Base-by-base conservation (phyloP, 306 rosid species). In the Prunus padus region DNA sequence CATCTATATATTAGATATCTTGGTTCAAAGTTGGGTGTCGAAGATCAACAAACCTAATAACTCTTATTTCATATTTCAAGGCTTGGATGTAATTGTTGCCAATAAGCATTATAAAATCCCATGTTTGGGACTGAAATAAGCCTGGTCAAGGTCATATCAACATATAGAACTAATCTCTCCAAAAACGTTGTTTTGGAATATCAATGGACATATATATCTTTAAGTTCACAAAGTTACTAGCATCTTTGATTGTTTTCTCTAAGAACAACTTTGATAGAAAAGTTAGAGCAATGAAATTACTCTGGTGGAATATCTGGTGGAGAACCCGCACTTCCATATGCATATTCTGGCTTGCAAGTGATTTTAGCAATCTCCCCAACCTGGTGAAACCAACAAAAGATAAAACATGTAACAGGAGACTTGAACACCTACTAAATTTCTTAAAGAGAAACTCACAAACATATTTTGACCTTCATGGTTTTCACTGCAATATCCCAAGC, bases 251-350 rank as follows among this genome's bases (percentile, higher is more conserved):
- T 57, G 22, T 25, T 40, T 40, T 31, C 33, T 42, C 52, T 33
- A 33, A 13, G 26, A n/a, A 16, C 16, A 33, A 49, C n/a, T 20
- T 44, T 4, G 12, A 45, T 1, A 19, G 55, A 42, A 26, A 26
- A 11, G 7, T 26, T 26, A 56, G 73, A 26, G 25, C 20, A 84
- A 75, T 10, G 71, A 50, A 33, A 66, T 68, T 94, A 92, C 97
- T 86, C 87, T 75, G 97, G 93, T 51, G 99, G 99, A 60, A 95
- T 95, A 83, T 95, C 97, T 3, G 99, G 99, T 1, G 96, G 99
- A 79, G 97, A 92, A 79, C 99, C 97, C 0, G 96, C 92, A 80
- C 87, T 87, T 22, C 97, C 99, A 74, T 95, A 95, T 47, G 97
- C 99, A 68, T 95, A 92, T 31, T 92, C 97, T 30, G 99, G 96